Percentiles rank a stretch among this genome's conserved stretches.
phyloP scores from a whole-genome alignment of 2,329 filamentous ascomycete species.

The Ceratocystis variospora region DNA sequence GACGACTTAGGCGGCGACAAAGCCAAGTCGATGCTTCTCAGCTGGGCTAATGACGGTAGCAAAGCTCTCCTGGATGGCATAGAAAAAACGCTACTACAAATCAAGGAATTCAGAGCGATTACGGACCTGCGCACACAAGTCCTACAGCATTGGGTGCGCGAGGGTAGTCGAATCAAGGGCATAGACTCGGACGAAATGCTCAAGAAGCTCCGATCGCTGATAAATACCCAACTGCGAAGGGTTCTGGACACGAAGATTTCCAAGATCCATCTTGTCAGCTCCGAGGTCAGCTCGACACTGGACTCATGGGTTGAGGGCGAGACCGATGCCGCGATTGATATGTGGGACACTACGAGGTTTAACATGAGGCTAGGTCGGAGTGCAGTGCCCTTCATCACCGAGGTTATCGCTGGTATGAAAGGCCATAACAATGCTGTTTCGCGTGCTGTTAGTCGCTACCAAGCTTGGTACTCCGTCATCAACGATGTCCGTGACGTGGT shows the following conservation, averaged over 20 bases:
- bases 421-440: constrained; percentile 57
- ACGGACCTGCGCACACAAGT: constrained; percentile 56
- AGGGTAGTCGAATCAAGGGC: constrained; percentile 49
- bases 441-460: constrained; percentile 48
- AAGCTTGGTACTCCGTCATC: constrained; percentile 61
- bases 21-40: constrained; percentile 45
- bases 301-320: constrained; percentile 44
- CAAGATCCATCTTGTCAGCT: constrained; percentile 51
- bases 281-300: constrained; percentile 48
- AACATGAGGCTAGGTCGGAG: constrained; percentile 52
- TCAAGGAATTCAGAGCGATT: constrained; percentile 53
- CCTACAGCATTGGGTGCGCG: constrained; percentile 61
- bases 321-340: constrained; percentile 36
- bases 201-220: constrained; percentile 49
- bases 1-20: constrained; percentile 54
- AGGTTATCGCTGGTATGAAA: constrained; percentile 54
- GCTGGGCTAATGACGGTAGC: constrained; percentile 50
- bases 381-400: constrained; percentile 53
- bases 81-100: constrained; percentile 42
- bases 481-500: constrained; percentile 50
- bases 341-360: constrained; percentile 51
- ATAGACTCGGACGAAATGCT: constrained; percentile 56
- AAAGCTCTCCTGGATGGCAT: constrained; percentile 49
- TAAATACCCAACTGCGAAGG: constrained; percentile 53
- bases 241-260: constrained; percentile 51